phyloP scores from a whole-genome alignment of 495 filamentous ascomycete genomes.

The Pseudotulostoma volvatum region DNA sequence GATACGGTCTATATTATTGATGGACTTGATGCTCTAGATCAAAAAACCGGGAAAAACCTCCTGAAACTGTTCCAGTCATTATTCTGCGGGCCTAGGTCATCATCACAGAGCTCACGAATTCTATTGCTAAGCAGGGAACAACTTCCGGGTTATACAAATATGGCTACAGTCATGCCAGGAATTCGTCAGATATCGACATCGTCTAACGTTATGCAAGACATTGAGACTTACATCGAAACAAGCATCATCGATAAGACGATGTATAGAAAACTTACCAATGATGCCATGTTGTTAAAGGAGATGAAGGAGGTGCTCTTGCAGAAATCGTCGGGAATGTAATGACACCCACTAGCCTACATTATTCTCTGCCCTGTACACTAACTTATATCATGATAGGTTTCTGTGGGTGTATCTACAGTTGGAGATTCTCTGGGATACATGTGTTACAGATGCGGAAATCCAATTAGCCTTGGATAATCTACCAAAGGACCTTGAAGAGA shows the following conservation, averaged over 20 bases:
- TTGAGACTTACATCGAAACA: slow-evolving; percentile 10
- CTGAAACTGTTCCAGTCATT: slow-evolving; percentile 2
- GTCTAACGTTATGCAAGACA: slow-evolving; percentile 10
- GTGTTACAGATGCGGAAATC: slow-evolving; percentile 12
- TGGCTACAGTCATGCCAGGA: slow-evolving; percentile 7
- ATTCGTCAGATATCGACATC: slow-evolving; percentile 11
- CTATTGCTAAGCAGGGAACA: slow-evolving; percentile 10
- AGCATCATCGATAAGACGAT: slow-evolving; percentile 9
- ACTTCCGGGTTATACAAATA: slow-evolving; percentile 9
- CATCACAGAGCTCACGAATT: slow-evolving; percentile 3
- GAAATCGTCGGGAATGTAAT: slow-evolving; percentile 11
- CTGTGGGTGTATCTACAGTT: slow-evolving; percentile 16
- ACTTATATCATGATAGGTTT: slow-evolving; percentile 9
- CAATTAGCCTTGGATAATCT: slow-evolving; percentile 7
- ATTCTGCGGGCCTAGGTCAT: background rate
- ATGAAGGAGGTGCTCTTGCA: slow-evolving; percentile 4
- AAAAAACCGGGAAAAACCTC: slow-evolving; percentile 1
- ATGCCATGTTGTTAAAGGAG: slow-evolving; percentile 6
- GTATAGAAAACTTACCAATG: slow-evolving; percentile 9
- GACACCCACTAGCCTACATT: background rate
- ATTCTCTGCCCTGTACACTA: slow-evolving; percentile 7
- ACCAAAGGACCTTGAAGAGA: slow-evolving; percentile 14
- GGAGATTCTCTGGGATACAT: slow-evolving; percentile 17
- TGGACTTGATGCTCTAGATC: slow-evolving; percentile 7
- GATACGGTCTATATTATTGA: slow-evolving; percentile 8